These are phyloP conservation scores for Tricholoma sp. DNA, from an alignment of 768 basidiomycete genomes.

Conservation along the genomic window DNA sequence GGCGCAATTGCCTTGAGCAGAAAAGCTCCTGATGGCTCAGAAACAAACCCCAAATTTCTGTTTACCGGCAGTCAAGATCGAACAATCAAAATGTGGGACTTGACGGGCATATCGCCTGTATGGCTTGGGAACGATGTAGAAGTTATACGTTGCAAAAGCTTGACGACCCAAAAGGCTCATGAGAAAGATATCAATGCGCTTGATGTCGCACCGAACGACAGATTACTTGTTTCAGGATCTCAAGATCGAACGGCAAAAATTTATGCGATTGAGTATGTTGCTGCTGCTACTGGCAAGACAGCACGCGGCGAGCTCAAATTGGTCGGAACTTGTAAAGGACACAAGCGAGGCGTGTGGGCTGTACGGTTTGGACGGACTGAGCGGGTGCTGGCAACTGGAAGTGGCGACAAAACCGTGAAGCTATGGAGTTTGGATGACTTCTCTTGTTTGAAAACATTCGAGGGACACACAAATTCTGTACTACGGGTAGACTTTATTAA, in stretches of 20 bases:
- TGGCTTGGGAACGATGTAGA: constrained; percentile 21
- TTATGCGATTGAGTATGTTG: constrained; percentile 64
- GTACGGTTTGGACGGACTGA: constrained; percentile 85
- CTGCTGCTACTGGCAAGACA: constrained; percentile 32
- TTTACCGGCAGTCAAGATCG: constrained; percentile 96
- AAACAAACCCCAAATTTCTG: constrained; percentile 53
- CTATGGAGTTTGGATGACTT: constrained; percentile 94
- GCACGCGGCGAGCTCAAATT: constrained; percentile 68
- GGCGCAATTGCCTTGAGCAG: constrained; percentile 87
- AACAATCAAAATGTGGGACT: constrained; percentile 98
- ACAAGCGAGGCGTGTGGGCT: constrained; percentile 95
- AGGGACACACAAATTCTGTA: constrained; percentile 97
- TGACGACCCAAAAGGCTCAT: constrained; percentile 86
- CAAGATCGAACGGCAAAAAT: constrained; percentile 95
- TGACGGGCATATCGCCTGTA: constrained; percentile 45
- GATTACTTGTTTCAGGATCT: constrained; percentile 85
- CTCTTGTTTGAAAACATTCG: constrained; percentile 92
- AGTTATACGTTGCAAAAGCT: constrained; percentile 57
- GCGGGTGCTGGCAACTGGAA: constrained; percentile 84
- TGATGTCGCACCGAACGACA: constrained; percentile 88
- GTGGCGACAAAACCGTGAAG: constrained; percentile 92
- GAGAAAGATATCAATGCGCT: constrained; percentile 99
- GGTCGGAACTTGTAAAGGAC: constrained; percentile 88
- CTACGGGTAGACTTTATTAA: constrained; percentile 89
- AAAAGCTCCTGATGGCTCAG: constrained; percentile 26